These are phyloP conservation scores for Apophysomyces elegans DNA, from an alignment of 371 early-diverging fungal genomes.

Conservation along the genomic window DNA sequence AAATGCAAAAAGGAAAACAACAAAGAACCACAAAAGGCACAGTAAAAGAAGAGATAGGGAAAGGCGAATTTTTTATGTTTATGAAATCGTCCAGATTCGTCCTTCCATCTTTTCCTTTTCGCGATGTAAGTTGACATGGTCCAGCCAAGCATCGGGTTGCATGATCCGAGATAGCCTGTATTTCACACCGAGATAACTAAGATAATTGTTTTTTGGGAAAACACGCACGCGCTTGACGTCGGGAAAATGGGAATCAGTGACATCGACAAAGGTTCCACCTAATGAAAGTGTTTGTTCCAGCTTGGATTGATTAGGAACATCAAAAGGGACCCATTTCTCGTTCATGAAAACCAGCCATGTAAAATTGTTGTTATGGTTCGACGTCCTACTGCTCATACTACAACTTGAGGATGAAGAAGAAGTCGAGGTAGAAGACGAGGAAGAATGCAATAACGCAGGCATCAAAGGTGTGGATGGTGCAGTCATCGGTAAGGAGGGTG, in stretches of 20 bases:
- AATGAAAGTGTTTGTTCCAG: conserved; percentile 38
- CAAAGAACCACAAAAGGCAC: not conserved
- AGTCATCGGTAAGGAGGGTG: not conserved
- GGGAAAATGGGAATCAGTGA: conserved; percentile 42
- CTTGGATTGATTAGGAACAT: conserved; percentile 33
- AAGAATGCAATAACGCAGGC: too few relatives aligned
- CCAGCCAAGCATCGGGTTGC: conserved; percentile 43
- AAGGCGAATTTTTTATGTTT: not conserved
- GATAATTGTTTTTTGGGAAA: conserved; percentile 37
- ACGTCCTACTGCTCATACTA: not conserved
- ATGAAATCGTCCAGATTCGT: conserved; percentile 5
- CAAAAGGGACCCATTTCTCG: conserved; percentile 45
- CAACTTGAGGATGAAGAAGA: too few relatives aligned
- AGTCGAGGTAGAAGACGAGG: too few relatives aligned
- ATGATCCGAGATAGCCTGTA: conserved; percentile 40
- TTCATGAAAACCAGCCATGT: conserved; percentile 45
- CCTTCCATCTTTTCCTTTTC: conserved; percentile 8
- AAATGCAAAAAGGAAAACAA: too few relatives aligned
- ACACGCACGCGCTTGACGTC: conserved; percentile 39
- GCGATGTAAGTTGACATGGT: conserved; percentile 19
- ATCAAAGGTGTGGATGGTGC: conserved; percentile 6
- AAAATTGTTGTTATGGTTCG: conserved; percentile 13
- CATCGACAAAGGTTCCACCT: conserved; percentile 47
- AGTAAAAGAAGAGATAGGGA: not conserved
- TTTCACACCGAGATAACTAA: conserved; percentile 44